Evolutionary conservation across 768 basidiomycete genomes (phyloP), one percentile per base, ranked within the genome.

Genomic region (Dioszegia aurantiaca): DNA sequence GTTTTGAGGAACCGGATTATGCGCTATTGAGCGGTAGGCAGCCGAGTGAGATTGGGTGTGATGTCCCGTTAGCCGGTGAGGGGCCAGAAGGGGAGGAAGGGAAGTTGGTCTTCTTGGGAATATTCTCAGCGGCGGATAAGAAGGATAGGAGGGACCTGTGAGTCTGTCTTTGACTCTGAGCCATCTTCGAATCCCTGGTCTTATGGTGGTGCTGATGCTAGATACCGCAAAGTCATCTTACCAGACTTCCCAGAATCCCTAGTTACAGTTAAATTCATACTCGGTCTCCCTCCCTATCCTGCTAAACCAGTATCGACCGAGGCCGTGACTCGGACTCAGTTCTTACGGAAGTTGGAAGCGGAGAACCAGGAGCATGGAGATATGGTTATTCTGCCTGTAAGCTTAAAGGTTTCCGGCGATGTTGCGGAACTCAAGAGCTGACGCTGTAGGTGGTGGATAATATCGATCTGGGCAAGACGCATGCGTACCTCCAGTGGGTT

Each of bases 1-100:
- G 67, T 55, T 78, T 78, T 58, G 77, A 78, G 49, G 77, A 78
- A 56, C 77, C 77, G 4, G 74, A 76, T 63, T 78, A 63, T 61
- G 70, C 65, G n/a, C 59, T 78, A 26, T 51, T 78, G 49, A 68
- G 64, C 30, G 65, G 69, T 10, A 60, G n/a, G 16, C 77, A 77
- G 56, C 77, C 77, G 12, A 67, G 66, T 58, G 56, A 64, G 54
- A 72, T 77, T 21, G 76, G 76, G 3, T 78, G 77, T 51, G 75
- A 77, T 59, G 64, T 75, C 4, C 73, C 73, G 33, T 33, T 65
- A 2, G 60, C 64, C 27, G 61, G 62, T 19, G 49, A 59, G 37
- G 48, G 39, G 21, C 43, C 39, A n/a, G 51, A 60, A 39, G 58
- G 57, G 14, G 64, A 68, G 19, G 53, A 57, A 24, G 75, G 75